A percentile compares a stretch with the other conserved stretches of the same genome.
Evolutionary conservation across 139 green algal genomes (phyloP).

Genomic region (Chlorella ohadii): DNA sequence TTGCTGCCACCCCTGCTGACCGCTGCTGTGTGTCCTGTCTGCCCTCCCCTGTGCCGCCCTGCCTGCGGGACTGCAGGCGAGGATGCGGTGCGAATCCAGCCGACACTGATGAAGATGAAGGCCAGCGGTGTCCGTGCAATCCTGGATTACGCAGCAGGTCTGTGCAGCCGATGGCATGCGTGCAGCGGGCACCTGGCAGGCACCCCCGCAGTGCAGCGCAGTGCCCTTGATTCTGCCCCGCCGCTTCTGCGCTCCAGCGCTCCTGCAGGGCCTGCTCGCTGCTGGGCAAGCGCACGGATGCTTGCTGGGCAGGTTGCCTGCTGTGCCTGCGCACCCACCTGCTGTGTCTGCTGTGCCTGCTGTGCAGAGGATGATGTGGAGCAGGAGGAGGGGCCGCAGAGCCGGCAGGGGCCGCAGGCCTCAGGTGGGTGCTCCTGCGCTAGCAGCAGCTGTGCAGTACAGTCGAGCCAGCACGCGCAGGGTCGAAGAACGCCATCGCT

Average conservation of each 20-base stretch:
- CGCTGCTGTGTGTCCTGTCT: too few species aligned
- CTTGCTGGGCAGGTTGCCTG: too few species aligned
- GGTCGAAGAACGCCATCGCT: too few species aligned
- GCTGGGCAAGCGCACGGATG: too few species aligned
- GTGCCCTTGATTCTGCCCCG: too few species aligned
- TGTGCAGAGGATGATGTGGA: slow-evolving; percentile 60
- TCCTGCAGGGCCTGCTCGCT: too few species aligned
- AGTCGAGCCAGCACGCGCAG: too few species aligned
- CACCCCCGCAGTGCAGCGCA: neutral
- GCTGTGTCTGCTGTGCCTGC: neutral
- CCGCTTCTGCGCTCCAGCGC: too few species aligned
- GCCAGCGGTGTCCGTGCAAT: slow-evolving; percentile 57
- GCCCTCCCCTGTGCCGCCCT: neutral
- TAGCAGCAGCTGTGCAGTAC: too few species aligned
- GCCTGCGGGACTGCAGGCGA: slow-evolving; percentile 56
- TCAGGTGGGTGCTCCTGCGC: neutral
- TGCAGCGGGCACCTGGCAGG: neutral
- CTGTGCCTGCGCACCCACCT: neutral
- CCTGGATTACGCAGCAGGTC: slow-evolving; percentile 67
- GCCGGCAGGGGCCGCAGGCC: slow-evolving; percentile 17
- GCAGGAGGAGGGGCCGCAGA: slow-evolving; percentile 29
- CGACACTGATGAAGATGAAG: slow-evolving; percentile 55
- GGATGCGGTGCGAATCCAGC: slow-evolving; percentile 58
- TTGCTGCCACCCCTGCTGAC: neutral
- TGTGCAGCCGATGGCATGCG: neutral